Evolutionary conservation across 371 early-diverging fungal genomes (phyloP).

Genomic region (Mucor irregularis): DNA sequence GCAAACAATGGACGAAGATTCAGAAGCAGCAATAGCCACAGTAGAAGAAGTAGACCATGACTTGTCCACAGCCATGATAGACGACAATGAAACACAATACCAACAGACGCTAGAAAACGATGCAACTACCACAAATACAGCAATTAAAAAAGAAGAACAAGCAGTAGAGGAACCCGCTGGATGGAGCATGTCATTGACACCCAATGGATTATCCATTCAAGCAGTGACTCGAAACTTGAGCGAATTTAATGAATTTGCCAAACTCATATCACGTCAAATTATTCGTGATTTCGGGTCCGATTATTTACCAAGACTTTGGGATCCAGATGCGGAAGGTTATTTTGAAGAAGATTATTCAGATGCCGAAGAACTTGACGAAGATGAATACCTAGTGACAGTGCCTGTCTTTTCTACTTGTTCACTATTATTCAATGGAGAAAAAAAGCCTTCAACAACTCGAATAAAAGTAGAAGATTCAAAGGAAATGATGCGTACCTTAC

Average conservation of each 20-base stretch:
- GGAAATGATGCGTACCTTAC: neutral
- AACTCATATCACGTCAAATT: conserved; percentile 34
- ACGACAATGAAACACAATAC: neutral
- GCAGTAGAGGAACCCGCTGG: conserved; percentile 19
- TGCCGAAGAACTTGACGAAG: conserved; percentile 35
- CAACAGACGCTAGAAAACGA: neutral
- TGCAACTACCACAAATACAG: neutral
- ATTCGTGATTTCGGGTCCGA: conserved; percentile 26
- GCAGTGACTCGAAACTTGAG: conserved; percentile 26
- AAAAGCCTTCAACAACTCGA: neutral
- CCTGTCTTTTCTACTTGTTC: conserved; percentile 27
- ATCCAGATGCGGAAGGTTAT: conserved; percentile 28
- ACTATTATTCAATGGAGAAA: conserved; percentile 3
- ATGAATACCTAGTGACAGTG: conserved; percentile 40
- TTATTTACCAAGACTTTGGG: conserved; percentile 27
- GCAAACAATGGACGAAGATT: conserved; percentile 14
- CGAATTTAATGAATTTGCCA: conserved; percentile 36
- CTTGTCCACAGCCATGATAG: neutral
- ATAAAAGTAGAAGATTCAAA: neutral
- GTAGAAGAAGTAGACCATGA: neutral
- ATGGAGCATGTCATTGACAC: conserved; percentile 44
- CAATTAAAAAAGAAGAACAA: neutral
- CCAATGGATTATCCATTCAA: conserved; percentile 37
- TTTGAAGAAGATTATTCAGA: conserved; percentile 26
- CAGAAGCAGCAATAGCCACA: neutral